These are phyloP conservation scores for Trichoderma aggressivum DNA, from an alignment of 2,329 filamentous ascomycete species.

Conservation along the genomic window DNA sequence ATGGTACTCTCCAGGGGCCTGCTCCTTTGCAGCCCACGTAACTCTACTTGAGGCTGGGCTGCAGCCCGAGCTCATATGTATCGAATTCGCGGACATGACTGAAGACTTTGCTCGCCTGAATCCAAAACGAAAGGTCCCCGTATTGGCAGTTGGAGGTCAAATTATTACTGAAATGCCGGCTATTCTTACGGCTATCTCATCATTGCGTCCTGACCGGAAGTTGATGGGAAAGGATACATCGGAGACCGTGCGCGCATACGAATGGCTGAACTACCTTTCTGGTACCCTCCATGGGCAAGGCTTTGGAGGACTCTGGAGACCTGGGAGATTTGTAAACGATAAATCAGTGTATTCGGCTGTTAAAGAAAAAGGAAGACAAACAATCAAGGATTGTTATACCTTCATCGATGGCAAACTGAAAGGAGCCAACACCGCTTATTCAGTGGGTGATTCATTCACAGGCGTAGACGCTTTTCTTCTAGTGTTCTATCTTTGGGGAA, in stretches of 20 bases:
- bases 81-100: neutral
- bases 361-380: neutral
- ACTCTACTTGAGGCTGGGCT: neutral
- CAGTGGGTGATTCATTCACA: neutral
- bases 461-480: conserved; percentile 1
- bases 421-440: neutral
- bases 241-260: neutral
- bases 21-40: neutral
- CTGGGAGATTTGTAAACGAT: neutral
- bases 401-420: neutral
- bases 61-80: neutral
- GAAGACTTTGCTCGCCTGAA: neutral
- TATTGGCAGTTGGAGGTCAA: neutral
- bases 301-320: neutral
- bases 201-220: neutral
- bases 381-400: neutral
- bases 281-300: neutral
- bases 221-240: neutral
- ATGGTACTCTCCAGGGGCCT: neutral
- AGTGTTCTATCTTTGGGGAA: neutral
- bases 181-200: neutral
- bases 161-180: conserved; percentile 9
- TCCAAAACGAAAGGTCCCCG: conserved; percentile 2
- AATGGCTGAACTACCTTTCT: conserved; percentile 10
- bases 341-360: neutral